These are phyloP conservation scores for Erodium trifolium DNA, from an alignment of 441 rosid genomes.

Conservation along the genomic window DNA sequence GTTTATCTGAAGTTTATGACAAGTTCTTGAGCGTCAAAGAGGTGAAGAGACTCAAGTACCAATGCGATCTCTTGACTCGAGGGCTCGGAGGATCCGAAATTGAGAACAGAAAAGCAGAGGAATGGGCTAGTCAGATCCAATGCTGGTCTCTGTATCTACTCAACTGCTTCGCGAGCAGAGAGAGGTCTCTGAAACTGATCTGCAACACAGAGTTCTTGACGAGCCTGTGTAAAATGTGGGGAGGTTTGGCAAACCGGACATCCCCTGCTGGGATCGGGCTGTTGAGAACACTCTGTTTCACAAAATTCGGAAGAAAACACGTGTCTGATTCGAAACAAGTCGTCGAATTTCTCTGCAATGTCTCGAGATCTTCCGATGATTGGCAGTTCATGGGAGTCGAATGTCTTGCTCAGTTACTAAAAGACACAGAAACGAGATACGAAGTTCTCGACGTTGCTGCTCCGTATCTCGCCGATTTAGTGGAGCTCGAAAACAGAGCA, in stretches of 20 bases:
- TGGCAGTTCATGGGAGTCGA: conserved; percentile 69
- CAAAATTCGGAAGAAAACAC: conserved; percentile 44
- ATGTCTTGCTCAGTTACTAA: conserved; percentile 54
- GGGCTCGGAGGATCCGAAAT: conserved; percentile 52
- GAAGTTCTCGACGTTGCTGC: conserved; percentile 42
- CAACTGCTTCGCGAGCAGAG: conserved; percentile 57
- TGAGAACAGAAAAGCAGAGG: conserved; percentile 61
- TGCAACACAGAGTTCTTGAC: conserved; percentile 46
- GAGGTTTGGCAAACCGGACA: no score
- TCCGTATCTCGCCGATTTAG: conserved; percentile 47
- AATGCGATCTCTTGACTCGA: conserved; percentile 61
- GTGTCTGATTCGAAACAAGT: conserved; percentile 30
- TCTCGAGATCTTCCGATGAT: conserved; percentile 60
- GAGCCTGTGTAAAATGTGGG: conserved; percentile 42
- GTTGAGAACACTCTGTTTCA: conserved; percentile 44
- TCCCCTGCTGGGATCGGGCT: conserved; percentile 47
- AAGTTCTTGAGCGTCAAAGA: conserved; percentile 42
- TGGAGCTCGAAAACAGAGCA: conserved; percentile 39
- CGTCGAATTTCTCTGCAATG: conserved; percentile 42
- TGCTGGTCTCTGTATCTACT: conserved; percentile 69
- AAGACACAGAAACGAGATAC: conserved; percentile 50
- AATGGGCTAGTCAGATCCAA: conserved; percentile 73
- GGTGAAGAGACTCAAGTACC: conserved; percentile 51
- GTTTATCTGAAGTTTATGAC: conserved; percentile 38
- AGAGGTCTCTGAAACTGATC: conserved; percentile 33